Base-by-base conservation (phyloP, 768 basidiomycete species). In the Agrocybe chaxingu region DNA sequence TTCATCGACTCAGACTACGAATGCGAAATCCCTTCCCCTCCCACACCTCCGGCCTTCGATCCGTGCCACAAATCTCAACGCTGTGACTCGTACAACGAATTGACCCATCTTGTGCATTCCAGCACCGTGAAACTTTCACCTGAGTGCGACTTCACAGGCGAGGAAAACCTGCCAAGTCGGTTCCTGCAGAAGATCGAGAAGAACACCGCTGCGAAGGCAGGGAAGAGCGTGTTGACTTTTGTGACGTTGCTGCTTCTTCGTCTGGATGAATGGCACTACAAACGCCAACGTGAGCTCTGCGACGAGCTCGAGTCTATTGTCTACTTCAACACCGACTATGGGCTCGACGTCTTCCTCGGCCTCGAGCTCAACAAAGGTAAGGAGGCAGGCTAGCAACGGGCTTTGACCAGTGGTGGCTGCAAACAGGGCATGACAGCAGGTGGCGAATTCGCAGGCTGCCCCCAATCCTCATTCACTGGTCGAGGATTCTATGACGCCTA, bases 111-210 rank as follows among this genome's bases (percentile, higher is more conserved):
- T 59, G 0, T 56, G 64, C 16, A 47, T 65, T 29, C 66, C 70
- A 8, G 50, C 63, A 18, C 58, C 67, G 1, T 60, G 58, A 29
- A 58, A 6, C n/a, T n/a, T n/a, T 55, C 77, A 3, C 72, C 81
- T 3, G 69, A 77, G 51, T 92, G 89, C 57, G 84, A 91, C 63
- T 58, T 86, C 8, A 73, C 74, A 0, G 89, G 92, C 61, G 90
- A 90, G 62, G 89, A 90, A 64, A 92, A 90, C 63, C 74, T 92
- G 0, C 91, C 90, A 0, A 89, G 87, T 61, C 91, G 90, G 4
- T 92, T 92, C 67, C 62, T 92, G 38, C 87, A 85, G 61, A 74
- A 79, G 44, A 66, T 53, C 4, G 81, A 82, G 30, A 66, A 71
- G 74, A 72, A 35, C 3, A 42, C 42, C 2, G 45, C 48, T 4